These are phyloP conservation scores for Cutaneotrichosporon dermatis DNA, from an alignment of 1,284 basidiomycete genomes.

Conservation along the genomic window DNA sequence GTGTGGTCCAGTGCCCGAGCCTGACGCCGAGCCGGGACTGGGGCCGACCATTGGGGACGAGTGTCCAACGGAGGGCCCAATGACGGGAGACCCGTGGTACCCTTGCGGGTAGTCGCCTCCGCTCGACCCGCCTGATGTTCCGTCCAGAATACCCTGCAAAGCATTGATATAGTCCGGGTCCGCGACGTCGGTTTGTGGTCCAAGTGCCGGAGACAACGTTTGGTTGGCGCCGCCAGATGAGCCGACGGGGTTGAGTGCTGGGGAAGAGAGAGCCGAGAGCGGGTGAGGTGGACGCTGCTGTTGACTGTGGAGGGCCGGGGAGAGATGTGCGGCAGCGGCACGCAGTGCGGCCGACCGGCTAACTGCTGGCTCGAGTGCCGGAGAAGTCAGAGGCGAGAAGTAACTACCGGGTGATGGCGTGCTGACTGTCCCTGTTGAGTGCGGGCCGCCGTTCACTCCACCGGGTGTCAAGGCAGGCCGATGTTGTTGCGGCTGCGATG, in stretches of 20 bases:
- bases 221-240: constrained; percentile 45
- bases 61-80: constrained; percentile 3
- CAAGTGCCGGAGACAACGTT: constrained; percentile 43
- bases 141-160: constrained; percentile 34
- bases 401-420: constrained; percentile 46
- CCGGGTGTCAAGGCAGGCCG: constrained; percentile 27
- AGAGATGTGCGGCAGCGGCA: constrained; percentile 24
- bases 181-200: constrained; percentile 34
- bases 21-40: background rate
- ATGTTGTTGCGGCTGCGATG: background rate
- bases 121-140: background rate
- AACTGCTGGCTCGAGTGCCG: constrained; percentile 53
- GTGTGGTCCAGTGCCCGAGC: constrained; percentile 37
- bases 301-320: constrained; percentile 18
- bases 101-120: background rate
- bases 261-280: constrained; percentile 39
- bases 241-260: constrained; percentile 41
- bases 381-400: constrained; percentile 58
- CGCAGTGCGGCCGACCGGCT: constrained; percentile 24
- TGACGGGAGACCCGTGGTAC: constrained; percentile 14
- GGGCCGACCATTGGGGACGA: constrained; percentile 3
- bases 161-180: constrained; percentile 42
- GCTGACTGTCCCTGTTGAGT: constrained; percentile 15
- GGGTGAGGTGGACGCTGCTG: constrained; percentile 31
- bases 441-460: background rate